Base-by-base conservation (phyloP, 1,139 yeast genomes). In the Taiozyma onychis region DNA sequence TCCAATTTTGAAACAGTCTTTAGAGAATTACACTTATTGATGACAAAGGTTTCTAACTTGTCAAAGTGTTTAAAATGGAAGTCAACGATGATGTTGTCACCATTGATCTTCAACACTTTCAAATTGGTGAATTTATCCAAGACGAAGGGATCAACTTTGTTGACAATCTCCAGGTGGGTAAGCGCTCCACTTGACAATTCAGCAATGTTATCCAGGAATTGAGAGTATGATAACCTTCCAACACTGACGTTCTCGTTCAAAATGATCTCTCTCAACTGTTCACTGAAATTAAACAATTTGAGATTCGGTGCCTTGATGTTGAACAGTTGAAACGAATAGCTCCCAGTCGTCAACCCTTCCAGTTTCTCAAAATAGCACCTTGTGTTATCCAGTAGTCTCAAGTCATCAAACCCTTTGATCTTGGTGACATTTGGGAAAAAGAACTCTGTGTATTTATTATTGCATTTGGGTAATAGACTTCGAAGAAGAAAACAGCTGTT, bases 321-420 rank as follows among this genome's bases (percentile, higher is more conserved):
- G 39, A 57, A 57, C 44, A 55, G 41, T 43, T 57, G 61, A 43
- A 57, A 56, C 3, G 59, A 51, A 9, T 49, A 48, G 10, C 59
- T 55, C 0, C 61, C 61, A 8, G 56, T 51, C 1, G 60, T 56
- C 24, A 56, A 32, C 22, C 49, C 37, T 28, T 50, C 47, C 3
- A 57, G 28, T 13, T 45, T 45, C 18, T 49, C 49, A 44, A 57
- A 55, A 45, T 52, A 54, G 26, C 61, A 57, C 5, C 54, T 44
- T 6, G 60, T 55, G 42, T 57, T 56, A 28, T 55, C 59, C 18
- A 57, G 18, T 16, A 55, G 24, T 41, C 60, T 44, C 8, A 57
- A 42, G 32, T 57, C 61, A 43, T 57, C 58, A 42, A 50, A 55
- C 6, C 54, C 59, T 26, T 52, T 50, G 30, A 57, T 57, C 18